Evolutionary conservation across 2,329 filamentous ascomycete species (phyloP).

Genomic region (Ascocoryne sarcoides): DNA sequence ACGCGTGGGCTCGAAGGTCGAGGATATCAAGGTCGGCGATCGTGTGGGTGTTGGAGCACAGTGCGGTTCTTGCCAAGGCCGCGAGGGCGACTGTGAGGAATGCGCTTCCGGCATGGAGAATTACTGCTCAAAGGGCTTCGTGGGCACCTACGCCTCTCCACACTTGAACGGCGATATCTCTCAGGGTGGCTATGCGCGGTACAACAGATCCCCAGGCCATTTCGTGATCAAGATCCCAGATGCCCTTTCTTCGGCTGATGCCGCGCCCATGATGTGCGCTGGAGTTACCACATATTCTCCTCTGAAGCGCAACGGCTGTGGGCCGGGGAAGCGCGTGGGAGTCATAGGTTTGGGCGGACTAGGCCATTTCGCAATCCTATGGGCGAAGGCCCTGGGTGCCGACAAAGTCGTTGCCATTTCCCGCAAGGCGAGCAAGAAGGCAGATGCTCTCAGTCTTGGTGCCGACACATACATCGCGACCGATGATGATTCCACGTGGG

Average conservation of each 20-base stretch:
- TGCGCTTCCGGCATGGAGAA: slow-evolving; percentile 31
- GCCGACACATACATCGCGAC: slow-evolving; percentile 47
- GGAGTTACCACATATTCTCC: slow-evolving; percentile 75
- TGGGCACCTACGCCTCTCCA: slow-evolving; percentile 37
- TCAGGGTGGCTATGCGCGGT: slow-evolving; percentile 41
- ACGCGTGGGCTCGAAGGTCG: neutral
- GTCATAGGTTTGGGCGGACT: slow-evolving; percentile 66
- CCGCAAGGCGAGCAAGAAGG: slow-evolving; percentile 47
- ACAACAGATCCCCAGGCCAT: slow-evolving; percentile 44
- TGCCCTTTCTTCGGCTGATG: slow-evolving; percentile 49
- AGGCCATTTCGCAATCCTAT: slow-evolving; percentile 65
- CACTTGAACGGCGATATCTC: slow-evolving; percentile 28
- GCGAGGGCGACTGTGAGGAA: too few species aligned
- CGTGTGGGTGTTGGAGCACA: slow-evolving; percentile 34
- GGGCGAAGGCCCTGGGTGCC: slow-evolving; percentile 60
- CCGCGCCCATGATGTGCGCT: slow-evolving; percentile 77
- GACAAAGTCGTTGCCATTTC: slow-evolving; percentile 58
- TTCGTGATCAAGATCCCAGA: slow-evolving; percentile 63
- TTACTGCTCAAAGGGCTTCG: slow-evolving; percentile 25
- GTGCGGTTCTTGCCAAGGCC: slow-evolving; percentile 37
- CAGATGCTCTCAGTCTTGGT: slow-evolving; percentile 53
- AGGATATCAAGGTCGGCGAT: neutral
- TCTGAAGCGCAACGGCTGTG: slow-evolving; percentile 64
- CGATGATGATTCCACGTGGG: slow-evolving; percentile 51
- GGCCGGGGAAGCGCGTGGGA: slow-evolving; percentile 70